Conservation (phyloP, 768 basidiomycete species). For the Termitomyces sp. region DNA sequence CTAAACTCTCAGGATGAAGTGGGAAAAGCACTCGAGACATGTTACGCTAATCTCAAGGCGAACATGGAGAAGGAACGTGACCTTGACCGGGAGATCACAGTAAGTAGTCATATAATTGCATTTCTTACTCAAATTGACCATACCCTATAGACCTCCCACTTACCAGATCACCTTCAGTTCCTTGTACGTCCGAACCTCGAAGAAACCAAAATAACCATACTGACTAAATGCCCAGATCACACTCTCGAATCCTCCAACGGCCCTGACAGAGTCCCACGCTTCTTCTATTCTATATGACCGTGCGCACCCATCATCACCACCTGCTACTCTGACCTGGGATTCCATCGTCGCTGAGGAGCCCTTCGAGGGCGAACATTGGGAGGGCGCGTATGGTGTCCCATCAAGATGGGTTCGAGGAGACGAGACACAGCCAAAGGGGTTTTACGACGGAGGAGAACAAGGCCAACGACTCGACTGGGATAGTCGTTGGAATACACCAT, state of each 20-base stretch:
- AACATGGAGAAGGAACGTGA: too few species aligned
- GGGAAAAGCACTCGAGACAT: too few species aligned
- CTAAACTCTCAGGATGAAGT: too few species aligned
- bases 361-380: conserved; percentile 85
- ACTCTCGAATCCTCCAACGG: conserved; percentile 51
- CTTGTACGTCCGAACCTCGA: conserved; percentile 41
- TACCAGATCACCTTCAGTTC: conserved; percentile 73
- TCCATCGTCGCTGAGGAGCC: too few species aligned
- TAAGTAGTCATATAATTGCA: too few species aligned
- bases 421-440: conserved; percentile 30
- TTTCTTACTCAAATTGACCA: too few species aligned
- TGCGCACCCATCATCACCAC: conserved; percentile 49
- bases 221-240: conserved; percentile 39
- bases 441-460: conserved; percentile 19
- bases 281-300: conserved; percentile 46
- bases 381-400: conserved; percentile 59
- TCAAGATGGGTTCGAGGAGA: conserved; percentile 34
- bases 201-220: background rate
- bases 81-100: too few species aligned
- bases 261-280: conserved; percentile 49
- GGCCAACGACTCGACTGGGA: conserved; percentile 25
- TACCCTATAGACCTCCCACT: too few species aligned
- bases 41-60: too few species aligned
- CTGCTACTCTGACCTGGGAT: too few species aligned
- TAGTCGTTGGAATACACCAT: conserved; percentile 59